These are phyloP conservation scores for Penicillium tannophilum DNA, from an alignment of 495 filamentous ascomycete genomes.

Conservation along the genomic window DNA sequence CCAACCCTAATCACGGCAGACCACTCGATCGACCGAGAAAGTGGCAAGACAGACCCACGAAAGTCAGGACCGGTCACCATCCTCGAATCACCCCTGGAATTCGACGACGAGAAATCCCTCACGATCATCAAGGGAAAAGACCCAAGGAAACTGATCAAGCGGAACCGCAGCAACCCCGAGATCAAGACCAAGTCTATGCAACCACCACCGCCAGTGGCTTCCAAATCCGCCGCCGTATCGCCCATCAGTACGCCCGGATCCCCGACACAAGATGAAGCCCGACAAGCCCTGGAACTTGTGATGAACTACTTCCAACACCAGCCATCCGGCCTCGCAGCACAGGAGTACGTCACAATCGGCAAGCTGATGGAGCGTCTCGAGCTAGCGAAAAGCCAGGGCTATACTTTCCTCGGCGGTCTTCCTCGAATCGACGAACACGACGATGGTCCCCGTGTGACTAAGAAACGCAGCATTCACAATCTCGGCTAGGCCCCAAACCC, in stretches of 20 bases:
- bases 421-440: slow-evolving; percentile 62
- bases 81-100: slow-evolving; percentile 72
- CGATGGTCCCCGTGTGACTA: slow-evolving; percentile 38
- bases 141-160: slow-evolving; percentile 40
- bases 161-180: slow-evolving; percentile 48
- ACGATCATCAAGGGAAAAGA: slow-evolving; percentile 24
- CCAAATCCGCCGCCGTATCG: slow-evolving; percentile 41
- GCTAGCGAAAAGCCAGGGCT: slow-evolving; percentile 59
- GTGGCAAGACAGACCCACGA: slow-evolving; percentile 54
- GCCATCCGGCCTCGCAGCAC: slow-evolving; percentile 65
- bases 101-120: slow-evolving; percentile 37
- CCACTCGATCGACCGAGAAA: slow-evolving; percentile 62
- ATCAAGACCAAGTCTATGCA: slow-evolving; percentile 52
- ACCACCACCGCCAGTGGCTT: slow-evolving; percentile 39
- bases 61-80: slow-evolving; percentile 58
- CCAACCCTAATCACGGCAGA: slow-evolving; percentile 69
- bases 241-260: slow-evolving; percentile 52
- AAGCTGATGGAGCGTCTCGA: slow-evolving; percentile 89
- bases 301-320: slow-evolving; percentile 82
- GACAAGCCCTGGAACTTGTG: slow-evolving; percentile 80
- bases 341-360: slow-evolving; percentile 81
- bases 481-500: slow-evolving; percentile 27
- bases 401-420: slow-evolving; percentile 65
- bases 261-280: slow-evolving; percentile 88
- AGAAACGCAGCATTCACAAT: slow-evolving; percentile 59